These are phyloP conservation scores for Solanum boliviense DNA, from an alignment of 257 asterid species.

Conservation along the genomic window DNA sequence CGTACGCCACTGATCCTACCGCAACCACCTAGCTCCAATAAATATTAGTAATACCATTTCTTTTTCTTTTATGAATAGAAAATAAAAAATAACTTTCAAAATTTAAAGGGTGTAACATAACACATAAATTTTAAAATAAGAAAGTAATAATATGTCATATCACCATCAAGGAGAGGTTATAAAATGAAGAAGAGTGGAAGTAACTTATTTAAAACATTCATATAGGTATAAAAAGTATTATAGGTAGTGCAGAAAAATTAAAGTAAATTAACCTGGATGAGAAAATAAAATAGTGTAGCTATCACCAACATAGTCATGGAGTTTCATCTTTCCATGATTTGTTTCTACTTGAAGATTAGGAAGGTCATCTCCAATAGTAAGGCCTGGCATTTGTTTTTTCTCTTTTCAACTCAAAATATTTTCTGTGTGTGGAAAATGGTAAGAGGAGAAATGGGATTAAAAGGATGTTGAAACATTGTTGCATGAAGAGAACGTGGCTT, in stretches of 20 bases:
- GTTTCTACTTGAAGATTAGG: slow-evolving; percentile 71
- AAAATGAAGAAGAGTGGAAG: no score
- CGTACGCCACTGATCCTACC: neutral
- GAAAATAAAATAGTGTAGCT: slow-evolving; percentile 68
- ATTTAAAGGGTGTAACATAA: no score
- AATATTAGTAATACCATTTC: no score
- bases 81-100: neutral
- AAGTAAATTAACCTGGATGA: slow-evolving; percentile 42
- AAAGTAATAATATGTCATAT: neutral
- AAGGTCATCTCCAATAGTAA: slow-evolving; percentile 69
- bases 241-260: neutral
- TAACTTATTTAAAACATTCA: neutral
- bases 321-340: slow-evolving; percentile 64
- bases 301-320: slow-evolving; percentile 54
- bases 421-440: neutral
- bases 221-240: neutral
- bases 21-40: neutral
- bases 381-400: slow-evolving; percentile 53
- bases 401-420: neutral
- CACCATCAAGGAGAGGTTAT: neutral
- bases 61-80: neutral
- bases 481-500: slow-evolving; percentile 28
- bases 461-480: neutral
- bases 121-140: neutral
- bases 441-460: neutral